Evolutionary conservation across 352 stramenopile genomes (phyloP).

Genomic region (Achlya hypogyna): DNA sequence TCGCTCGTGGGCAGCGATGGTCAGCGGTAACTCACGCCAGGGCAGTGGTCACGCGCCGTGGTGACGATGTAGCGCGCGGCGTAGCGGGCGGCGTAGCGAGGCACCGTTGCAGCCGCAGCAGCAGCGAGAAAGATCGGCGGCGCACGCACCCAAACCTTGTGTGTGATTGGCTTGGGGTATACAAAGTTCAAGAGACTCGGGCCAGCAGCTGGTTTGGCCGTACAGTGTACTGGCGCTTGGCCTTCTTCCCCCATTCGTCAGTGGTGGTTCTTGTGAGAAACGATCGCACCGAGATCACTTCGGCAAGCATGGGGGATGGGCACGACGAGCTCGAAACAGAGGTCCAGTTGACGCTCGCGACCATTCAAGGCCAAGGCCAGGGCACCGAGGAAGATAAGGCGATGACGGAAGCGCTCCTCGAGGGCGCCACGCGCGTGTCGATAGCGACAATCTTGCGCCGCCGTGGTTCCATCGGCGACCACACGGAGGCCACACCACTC

Average conservation of each 20-base stretch:
- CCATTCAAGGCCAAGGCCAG: conserved; percentile 15
- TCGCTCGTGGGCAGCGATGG: too few relatives aligned
- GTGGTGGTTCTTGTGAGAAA: neutral
- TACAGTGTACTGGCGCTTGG: neutral
- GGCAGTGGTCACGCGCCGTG: too few relatives aligned
- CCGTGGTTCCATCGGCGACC: neutral
- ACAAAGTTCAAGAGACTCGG: neutral
- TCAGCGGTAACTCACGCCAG: too few relatives aligned
- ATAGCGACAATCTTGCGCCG: conserved; percentile 17
- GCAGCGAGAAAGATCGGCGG: neutral
- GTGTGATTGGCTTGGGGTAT: too few relatives aligned
- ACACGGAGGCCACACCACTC: neutral
- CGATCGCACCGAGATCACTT: neutral
- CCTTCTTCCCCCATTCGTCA: neutral
- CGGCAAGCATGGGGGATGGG: conserved; percentile 5
- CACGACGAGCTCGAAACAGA: neutral
- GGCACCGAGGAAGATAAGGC: conserved; percentile 19
- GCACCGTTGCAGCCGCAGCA: neutral
- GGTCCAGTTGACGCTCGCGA: neutral
- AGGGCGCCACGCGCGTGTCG: conserved; percentile 11
- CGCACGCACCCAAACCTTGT: neutral
- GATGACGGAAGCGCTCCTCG: conserved; percentile 18
- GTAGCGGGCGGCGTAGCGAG: too few relatives aligned
- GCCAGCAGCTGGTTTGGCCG: neutral
- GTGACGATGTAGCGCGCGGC: too few relatives aligned